Evolutionary conservation across 345 rosid species (phyloP), one percentile per base, ranked within the genome.

Genomic region (Sonneratia caseolaris): DNA sequence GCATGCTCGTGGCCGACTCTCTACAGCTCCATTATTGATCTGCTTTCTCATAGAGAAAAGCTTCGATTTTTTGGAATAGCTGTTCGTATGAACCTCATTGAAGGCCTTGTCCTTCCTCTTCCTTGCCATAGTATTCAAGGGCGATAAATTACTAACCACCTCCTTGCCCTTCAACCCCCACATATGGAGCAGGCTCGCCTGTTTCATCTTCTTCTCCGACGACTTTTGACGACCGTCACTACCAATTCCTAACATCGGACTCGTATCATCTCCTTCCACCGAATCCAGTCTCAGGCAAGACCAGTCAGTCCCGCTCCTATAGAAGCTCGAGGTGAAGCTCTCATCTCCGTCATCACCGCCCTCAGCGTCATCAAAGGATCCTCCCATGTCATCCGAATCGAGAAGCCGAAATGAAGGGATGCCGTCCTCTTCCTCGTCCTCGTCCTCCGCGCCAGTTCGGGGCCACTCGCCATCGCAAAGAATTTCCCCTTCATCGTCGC

Each of bases 261-360:
- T 27, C n/a, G 64, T 68, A 68, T 64, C 49, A 22, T 71, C 78
- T 24, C 59, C 70, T 37, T 72, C 75, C 68, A 4, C 22, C 73
- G 15, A 16, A 71, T 37, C 67, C 71, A 27, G 16, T 64, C 72
- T 51, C 73, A 91, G 76, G 75, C 78, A 78, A 24, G 88, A 88
- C 86, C 89, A 91, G 74, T 89, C 88, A 10, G 83, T 74, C 43
- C 97, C 97, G 36, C 81, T 71, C 64, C 84, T 81, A 40, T 87
- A 87, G 80, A 91, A 91, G 66, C 84, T 87, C 32, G 86, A 81
- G n/a, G 88, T 85, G 78, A 88, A 87, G 73, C 86, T 80, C 85
- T 45, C 75, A 19, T 74, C 81, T 18, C 69, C 81, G 8, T 66
- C 80, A 3, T 66, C 78, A 8, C 16, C 42, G 24, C 56, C 71